Conservation (phyloP, 2,329 filamentous ascomycete species). For the Fusarium odoratissimum region DNA sequence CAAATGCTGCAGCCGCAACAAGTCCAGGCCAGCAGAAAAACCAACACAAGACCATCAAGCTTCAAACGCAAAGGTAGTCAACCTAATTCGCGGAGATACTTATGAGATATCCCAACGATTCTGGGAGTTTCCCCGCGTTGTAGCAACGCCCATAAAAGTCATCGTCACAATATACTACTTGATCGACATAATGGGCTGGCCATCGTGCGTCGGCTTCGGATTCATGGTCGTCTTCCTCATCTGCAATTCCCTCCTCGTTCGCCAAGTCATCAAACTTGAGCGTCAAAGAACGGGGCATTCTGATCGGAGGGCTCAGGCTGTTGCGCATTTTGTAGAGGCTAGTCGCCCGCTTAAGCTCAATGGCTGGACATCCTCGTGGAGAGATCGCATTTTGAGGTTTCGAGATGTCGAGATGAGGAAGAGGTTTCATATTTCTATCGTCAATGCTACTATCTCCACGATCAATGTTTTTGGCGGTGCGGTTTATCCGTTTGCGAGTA, state of each 20-base stretch:
- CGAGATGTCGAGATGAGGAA: constrained; percentile 52
- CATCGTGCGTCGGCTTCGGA: constrained; percentile 78
- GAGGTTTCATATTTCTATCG: constrained; percentile 51
- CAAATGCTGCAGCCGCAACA: constrained; percentile 31
- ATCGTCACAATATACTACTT: constrained; percentile 72
- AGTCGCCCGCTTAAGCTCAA: constrained; percentile 72
- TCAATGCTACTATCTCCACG: constrained; percentile 67
- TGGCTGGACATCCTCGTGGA: constrained; percentile 55
- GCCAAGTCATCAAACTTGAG: constrained; percentile 75
- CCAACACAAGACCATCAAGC: constrained; percentile 63
- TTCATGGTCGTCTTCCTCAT: constrained; percentile 76
- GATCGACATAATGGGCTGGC: constrained; percentile 81
- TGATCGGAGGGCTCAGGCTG: constrained; percentile 81
- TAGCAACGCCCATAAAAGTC: constrained; percentile 82
- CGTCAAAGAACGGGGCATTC: constrained; percentile 77
- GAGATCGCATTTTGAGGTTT: constrained; percentile 51
- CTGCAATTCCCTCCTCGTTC: constrained; percentile 75
- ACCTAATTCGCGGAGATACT: constrained; percentile 83
- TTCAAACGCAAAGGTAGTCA: constrained; percentile 90
- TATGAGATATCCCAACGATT: constrained; percentile 87
- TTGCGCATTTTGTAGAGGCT: constrained; percentile 87
- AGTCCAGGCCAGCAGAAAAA: constrained; percentile 1
- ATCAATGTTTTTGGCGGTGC: constrained; percentile 78
- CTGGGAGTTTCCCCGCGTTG: constrained; percentile 84
- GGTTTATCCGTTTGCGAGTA: constrained; percentile 82